Conservation (phyloP, 257 asterid species). For the Agastache rugosa region DNA sequence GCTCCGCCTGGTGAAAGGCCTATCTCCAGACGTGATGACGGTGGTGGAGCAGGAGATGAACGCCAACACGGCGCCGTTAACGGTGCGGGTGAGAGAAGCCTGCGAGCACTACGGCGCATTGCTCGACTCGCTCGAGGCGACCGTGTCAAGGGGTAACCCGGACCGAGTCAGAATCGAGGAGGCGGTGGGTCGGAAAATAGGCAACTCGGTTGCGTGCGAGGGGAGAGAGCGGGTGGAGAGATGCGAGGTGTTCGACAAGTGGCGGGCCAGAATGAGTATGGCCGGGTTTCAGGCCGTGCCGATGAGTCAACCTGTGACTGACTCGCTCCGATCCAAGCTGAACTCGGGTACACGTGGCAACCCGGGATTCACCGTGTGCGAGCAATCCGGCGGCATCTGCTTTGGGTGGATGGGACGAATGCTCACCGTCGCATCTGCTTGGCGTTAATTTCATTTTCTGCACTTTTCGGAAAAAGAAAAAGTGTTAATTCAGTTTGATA, state of each 20-base stretch:
- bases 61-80: slow-evolving; percentile 72
- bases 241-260: slow-evolving; percentile 84
- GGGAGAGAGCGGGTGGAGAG: slow-evolving; percentile 91
- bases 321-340: slow-evolving; percentile 64
- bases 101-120: slow-evolving; percentile 69
- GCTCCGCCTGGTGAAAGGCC: slow-evolving; percentile 75
- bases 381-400: slow-evolving; percentile 73
- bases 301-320: slow-evolving; percentile 58
- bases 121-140: slow-evolving; percentile 77
- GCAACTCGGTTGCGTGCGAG: slow-evolving; percentile 93
- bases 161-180: slow-evolving; percentile 73
- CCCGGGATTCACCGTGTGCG: slow-evolving; percentile 78
- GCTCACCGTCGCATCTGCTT: slow-evolving; percentile 89
- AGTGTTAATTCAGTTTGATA: slow-evolving; percentile 15
- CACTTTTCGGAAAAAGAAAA: background rate
- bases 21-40: slow-evolving; percentile 72
- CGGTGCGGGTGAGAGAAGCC: slow-evolving; percentile 71
- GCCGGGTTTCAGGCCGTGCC: slow-evolving; percentile 67
- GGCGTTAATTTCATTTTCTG: slow-evolving; percentile 59
- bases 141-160: slow-evolving; percentile 46
- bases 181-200: slow-evolving; percentile 76
- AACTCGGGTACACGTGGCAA: slow-evolving; percentile 85
- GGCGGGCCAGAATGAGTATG: slow-evolving; percentile 92
- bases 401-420: slow-evolving; percentile 96
- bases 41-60: slow-evolving; percentile 86